Evolutionary conservation across 2,329 filamentous ascomycete species (phyloP).

Genomic region (Clarireedia monteithiana): DNA sequence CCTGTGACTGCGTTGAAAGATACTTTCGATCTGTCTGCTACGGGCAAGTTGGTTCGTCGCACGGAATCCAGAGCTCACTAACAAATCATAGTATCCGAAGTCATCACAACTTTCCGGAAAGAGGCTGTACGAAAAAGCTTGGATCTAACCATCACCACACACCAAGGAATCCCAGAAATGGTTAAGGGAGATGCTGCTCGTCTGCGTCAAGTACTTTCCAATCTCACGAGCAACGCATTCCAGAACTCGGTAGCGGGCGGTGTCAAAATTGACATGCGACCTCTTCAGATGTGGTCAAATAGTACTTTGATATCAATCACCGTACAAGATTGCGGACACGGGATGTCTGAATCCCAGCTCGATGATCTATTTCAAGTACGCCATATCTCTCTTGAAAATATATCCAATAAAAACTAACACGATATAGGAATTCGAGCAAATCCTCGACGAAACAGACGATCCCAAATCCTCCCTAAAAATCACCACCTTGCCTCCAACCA

Average conservation of each 20-base stretch:
- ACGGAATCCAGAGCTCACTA: background rate
- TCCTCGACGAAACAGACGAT: conserved; percentile 39
- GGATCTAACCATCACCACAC: conserved; percentile 12
- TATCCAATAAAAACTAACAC: too few relatives aligned
- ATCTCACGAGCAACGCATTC: conserved; percentile 19
- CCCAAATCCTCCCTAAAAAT: conserved; percentile 1
- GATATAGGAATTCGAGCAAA: conserved; percentile 45
- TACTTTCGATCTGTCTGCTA: conserved; percentile 62
- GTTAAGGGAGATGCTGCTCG: conserved; percentile 17
- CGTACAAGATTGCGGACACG: conserved; percentile 16
- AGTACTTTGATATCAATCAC: conserved; percentile 15
- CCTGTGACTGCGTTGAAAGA: conserved; percentile 74
- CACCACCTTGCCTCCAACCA: background rate
- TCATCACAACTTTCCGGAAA: conserved; percentile 62
- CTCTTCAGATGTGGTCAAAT: conserved; percentile 1
- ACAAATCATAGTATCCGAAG: conserved; percentile 50
- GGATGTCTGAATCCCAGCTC: conserved; percentile 32
- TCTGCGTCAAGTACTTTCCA: conserved; percentile 18
- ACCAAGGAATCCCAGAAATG: conserved; percentile 15
- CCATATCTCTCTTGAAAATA: background rate
- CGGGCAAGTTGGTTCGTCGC: conserved; percentile 27
- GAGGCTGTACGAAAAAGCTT: conserved; percentile 50
- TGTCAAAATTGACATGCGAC: conserved; percentile 20
- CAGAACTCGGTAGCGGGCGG: conserved; percentile 15
- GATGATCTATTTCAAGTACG: conserved; percentile 44